Percentiles rank a stretch among this genome's conserved stretches.
phyloP scores from a whole-genome alignment of 805 yeast species.

The Zygosaccharomyces bisporus region DNA sequence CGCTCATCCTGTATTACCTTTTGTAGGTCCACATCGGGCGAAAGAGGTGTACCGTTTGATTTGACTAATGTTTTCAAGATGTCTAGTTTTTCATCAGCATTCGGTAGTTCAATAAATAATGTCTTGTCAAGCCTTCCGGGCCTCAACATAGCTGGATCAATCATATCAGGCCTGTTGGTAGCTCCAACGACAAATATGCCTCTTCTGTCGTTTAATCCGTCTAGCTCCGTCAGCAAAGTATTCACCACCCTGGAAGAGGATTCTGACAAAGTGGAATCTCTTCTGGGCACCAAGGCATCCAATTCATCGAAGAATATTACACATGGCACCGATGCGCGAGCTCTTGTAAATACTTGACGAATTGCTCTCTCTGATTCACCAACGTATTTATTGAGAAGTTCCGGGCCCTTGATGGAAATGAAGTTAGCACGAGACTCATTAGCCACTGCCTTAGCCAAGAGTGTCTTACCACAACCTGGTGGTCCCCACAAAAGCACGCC shows the following conservation, averaged over 20 bases:
- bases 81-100: conserved; percentile 70
- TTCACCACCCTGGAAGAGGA: conserved; percentile 91
- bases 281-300: conserved; percentile 92
- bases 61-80: conserved; percentile 73
- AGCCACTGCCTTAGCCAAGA: conserved; percentile 95
- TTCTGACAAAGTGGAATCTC: conserved; percentile 85
- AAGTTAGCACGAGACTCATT: conserved; percentile 95
- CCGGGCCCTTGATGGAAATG: conserved; percentile 95
- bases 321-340: conserved; percentile 90
- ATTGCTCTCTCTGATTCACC: conserved; percentile 96
- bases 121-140: conserved; percentile 96
- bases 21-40: conserved; percentile 54
- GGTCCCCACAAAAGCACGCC: conserved; percentile 99
- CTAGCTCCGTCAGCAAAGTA: conserved; percentile 88
- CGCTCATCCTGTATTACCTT: conserved; percentile 68
- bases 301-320: conserved; percentile 93
- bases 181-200: conserved; percentile 97
- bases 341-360: conserved; percentile 87
- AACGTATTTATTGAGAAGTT: conserved; percentile 86
- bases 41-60: conserved; percentile 73
- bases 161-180: conserved; percentile 96
- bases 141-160: conserved; percentile 95
- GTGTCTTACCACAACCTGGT: conserved; percentile 98
- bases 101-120: conserved; percentile 84
- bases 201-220: conserved; percentile 86